phyloP scores from a whole-genome alignment of 108 stramenopile species.

The Chaetoceros muelleri region DNA sequence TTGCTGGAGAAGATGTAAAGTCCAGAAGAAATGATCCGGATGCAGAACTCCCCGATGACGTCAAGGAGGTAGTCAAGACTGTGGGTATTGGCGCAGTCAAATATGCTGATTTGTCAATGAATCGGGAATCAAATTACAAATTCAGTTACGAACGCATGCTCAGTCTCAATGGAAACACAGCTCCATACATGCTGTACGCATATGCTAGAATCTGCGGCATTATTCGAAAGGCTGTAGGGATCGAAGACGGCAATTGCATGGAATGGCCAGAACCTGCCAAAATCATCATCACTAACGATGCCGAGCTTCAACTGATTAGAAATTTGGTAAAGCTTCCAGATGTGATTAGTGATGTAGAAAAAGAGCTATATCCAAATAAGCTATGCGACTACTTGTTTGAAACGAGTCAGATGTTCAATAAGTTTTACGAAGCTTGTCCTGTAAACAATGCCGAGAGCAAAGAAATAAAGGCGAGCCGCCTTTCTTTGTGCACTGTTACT shows the following conservation, averaged over 20 bases:
- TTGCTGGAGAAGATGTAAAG: conserved; percentile 71
- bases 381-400: conserved; percentile 93
- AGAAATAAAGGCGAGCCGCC: conserved; percentile 75
- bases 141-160: conserved; percentile 99
- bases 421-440: conserved; percentile 84
- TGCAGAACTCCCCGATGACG: conserved; percentile 30
- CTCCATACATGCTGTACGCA: conserved; percentile 98
- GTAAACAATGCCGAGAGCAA: conserved; percentile 75
- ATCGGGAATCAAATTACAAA: conserved; percentile 93
- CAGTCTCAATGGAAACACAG: conserved; percentile 96
- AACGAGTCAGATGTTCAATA: conserved; percentile 82
- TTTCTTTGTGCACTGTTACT: conserved; percentile 86
- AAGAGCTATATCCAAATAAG: conserved; percentile 87
- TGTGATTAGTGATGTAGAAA: conserved; percentile 73
- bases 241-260: conserved; percentile 32
- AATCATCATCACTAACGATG: conserved; percentile 68
- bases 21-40: conserved; percentile 31
- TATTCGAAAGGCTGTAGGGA: conserved; percentile 76
- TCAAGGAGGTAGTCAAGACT: conserved; percentile 57
- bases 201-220: conserved; percentile 94
- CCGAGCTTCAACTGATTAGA: conserved; percentile 84
- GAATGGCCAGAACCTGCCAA: conserved; percentile 58
- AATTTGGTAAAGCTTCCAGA: conserved; percentile 77
- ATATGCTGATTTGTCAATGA: conserved; percentile 96
- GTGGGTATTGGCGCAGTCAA: conserved; percentile 98